Evolutionary conservation across 257 asterid species (phyloP).

Genomic region (Handroanthus guayacan): DNA sequence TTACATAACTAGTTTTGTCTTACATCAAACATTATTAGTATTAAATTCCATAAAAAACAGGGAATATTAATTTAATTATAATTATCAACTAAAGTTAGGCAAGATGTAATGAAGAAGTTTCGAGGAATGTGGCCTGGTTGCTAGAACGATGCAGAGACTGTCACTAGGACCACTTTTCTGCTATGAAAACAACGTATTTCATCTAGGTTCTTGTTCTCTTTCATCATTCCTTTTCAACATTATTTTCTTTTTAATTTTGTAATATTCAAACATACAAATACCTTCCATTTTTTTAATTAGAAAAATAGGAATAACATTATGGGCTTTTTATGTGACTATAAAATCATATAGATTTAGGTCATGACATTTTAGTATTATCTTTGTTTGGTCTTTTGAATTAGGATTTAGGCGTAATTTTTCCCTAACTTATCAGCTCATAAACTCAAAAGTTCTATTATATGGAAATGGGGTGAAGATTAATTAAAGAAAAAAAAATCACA

Average conservation of each 20-base stretch:
- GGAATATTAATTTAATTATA: too few relatives aligned
- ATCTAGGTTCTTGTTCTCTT: conserved; percentile 18
- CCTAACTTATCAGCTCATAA: background rate
- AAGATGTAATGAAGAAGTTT: conserved; percentile 22
- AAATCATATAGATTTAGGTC: too few relatives aligned
- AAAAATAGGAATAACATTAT: background rate
- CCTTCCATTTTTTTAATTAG: background rate
- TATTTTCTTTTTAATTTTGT: background rate
- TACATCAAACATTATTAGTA: too few relatives aligned
- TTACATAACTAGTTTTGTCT: too few relatives aligned
- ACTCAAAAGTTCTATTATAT: background rate
- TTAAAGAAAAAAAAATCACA: too few relatives aligned
- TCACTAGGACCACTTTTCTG: conserved; percentile 40
- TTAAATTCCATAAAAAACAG: too few relatives aligned
- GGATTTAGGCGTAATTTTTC: background rate
- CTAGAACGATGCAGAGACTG: conserved; percentile 26
- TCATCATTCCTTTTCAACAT: background rate
- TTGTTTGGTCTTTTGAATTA: background rate
- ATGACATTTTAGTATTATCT: too few relatives aligned
- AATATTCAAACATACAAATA: conserved; percentile 16
- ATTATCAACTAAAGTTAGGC: background rate
- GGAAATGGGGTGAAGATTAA: too few relatives aligned
- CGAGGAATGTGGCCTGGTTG: conserved; percentile 31
- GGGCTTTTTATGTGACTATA: too few relatives aligned
- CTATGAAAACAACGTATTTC: conserved; percentile 24